These are phyloP conservation scores for Coemansia sp. DNA, from an alignment of 192 early-diverging fungal genomes.

Conservation along the genomic window DNA sequence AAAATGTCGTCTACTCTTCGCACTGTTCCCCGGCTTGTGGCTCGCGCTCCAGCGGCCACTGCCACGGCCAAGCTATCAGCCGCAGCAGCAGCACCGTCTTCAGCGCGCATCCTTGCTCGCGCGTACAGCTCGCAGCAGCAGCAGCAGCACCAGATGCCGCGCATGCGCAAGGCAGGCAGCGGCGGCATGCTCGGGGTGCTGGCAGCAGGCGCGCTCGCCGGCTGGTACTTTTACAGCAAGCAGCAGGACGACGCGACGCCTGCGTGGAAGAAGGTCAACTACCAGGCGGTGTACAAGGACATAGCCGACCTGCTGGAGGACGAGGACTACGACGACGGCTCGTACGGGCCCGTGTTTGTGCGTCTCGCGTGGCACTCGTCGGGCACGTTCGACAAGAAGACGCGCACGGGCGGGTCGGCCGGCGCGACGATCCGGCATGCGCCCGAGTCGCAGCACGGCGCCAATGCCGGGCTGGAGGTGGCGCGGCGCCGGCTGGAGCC, in stretches of 20 bases:
- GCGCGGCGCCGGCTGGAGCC: constrained; percentile 72
- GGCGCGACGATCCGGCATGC: constrained; percentile 78
- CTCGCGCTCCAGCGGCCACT: neutral
- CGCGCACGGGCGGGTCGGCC: constrained; percentile 72
- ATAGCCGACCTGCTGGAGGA: constrained; percentile 78
- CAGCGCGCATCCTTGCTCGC: constrained; percentile 6
- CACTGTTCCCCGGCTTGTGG: constrained; percentile 19
- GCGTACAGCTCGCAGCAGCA: constrained; percentile 27
- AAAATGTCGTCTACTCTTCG: constrained; percentile 36
- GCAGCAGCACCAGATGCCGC: constrained; percentile 28
- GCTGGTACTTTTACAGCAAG: constrained; percentile 56
- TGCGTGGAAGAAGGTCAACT: constrained; percentile 65
- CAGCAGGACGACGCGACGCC: constrained; percentile 7
- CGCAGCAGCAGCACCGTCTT: neutral
- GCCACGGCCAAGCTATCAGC: constrained; percentile 2
- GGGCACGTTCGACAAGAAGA: constrained; percentile 74
- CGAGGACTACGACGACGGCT: constrained; percentile 80
- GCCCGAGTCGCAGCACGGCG: constrained; percentile 68
- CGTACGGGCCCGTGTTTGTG: constrained; percentile 76
- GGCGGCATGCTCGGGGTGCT: constrained; percentile 39
- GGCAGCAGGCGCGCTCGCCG: constrained; percentile 56
- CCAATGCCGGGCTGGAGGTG: constrained; percentile 75
- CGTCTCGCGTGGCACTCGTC: constrained; percentile 87
- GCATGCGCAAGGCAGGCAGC: constrained; percentile 30
- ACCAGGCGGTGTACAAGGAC: constrained; percentile 74